Conservation (phyloP, 2,329 filamentous ascomycete species). For the Lizonia empirigonia region DNA sequence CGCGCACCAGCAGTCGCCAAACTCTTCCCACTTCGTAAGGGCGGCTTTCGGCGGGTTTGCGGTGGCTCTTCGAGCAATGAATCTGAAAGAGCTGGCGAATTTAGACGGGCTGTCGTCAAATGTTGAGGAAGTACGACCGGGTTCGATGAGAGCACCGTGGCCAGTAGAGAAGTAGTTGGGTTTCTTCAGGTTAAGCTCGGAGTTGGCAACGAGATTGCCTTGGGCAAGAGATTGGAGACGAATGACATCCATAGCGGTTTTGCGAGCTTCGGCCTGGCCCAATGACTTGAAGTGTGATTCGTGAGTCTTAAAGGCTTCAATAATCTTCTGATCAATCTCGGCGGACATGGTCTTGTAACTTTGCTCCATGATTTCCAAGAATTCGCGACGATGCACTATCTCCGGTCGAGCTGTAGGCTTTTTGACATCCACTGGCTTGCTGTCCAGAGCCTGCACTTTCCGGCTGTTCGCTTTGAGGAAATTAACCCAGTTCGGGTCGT, state of each 20-base stretch:
- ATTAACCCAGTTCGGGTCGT: constrained; percentile 55
- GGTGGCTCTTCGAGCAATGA: constrained; percentile 20
- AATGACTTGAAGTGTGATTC: constrained; percentile 24
- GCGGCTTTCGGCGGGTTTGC: constrained; percentile 58
- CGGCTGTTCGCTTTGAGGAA: constrained; percentile 60
- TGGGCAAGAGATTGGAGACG: constrained; percentile 40
- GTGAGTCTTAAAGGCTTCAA: constrained; percentile 24
- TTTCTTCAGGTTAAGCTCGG: constrained; percentile 40
- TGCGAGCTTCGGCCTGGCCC: constrained; percentile 32
- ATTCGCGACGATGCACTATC: constrained; percentile 56
- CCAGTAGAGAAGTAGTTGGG: constrained; percentile 76
- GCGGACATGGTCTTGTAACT: constrained; percentile 28
- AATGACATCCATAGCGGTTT: constrained; percentile 41
- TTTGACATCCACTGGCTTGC: constrained; percentile 12
- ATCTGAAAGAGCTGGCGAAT: neutral
- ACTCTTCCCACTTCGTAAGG: constrained; percentile 73
- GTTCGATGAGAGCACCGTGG: constrained; percentile 70
- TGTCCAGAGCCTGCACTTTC: constrained; percentile 39
- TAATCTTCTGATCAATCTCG: constrained; percentile 34
- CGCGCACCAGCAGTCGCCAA: constrained; percentile 88
- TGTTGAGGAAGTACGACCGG: constrained; percentile 62
- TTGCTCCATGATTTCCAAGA: constrained; percentile 47
- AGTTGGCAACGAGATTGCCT: constrained; percentile 40
- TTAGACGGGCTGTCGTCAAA: constrained; percentile 20
- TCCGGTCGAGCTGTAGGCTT: constrained; percentile 14